Evolutionary conservation across 164 flowering plant species (phyloP).

Genomic region (Macadamia tetraphylla): DNA sequence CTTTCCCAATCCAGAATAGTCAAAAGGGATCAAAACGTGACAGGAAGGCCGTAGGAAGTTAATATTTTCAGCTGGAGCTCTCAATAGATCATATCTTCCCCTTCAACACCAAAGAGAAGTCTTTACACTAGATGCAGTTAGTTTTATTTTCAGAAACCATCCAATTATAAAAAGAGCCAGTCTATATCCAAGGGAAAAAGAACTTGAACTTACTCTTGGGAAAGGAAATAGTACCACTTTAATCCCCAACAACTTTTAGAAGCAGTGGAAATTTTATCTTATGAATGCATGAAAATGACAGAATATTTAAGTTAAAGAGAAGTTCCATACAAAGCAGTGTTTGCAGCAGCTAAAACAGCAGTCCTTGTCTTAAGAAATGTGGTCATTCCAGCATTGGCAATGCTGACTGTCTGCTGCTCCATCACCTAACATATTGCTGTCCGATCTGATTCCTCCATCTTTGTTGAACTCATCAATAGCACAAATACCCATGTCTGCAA

Average conservation of each 20-base stretch:
- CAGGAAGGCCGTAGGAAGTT: constrained; percentile 95
- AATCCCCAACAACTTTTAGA: background rate
- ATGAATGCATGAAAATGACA: background rate
- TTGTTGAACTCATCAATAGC: constrained; percentile 99
- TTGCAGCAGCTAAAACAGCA: constrained; percentile 97
- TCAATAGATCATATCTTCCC: constrained; percentile 95
- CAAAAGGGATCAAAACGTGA: constrained; percentile 97
- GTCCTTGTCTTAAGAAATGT: constrained; percentile 97
- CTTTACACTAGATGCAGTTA: background rate
- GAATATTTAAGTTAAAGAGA: background rate
- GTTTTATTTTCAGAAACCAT: background rate
- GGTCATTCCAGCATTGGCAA: constrained; percentile 99
- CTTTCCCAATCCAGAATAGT: constrained; percentile 92
- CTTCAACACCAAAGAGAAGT: constrained; percentile 30
- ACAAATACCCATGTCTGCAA: constrained; percentile 99
- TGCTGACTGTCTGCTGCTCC: constrained; percentile 99
- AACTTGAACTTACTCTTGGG: background rate
- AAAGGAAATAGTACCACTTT: background rate
- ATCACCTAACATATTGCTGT: constrained; percentile 98
- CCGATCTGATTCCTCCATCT: constrained; percentile 98
- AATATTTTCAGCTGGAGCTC: constrained; percentile 98
- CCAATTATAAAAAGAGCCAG: background rate
- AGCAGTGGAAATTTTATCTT: background rate
- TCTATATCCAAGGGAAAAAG: background rate
- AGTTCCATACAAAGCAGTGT: constrained; percentile 78